Conservation (phyloP, 805 yeast genomes). For the Nakazawaea populi region DNA sequence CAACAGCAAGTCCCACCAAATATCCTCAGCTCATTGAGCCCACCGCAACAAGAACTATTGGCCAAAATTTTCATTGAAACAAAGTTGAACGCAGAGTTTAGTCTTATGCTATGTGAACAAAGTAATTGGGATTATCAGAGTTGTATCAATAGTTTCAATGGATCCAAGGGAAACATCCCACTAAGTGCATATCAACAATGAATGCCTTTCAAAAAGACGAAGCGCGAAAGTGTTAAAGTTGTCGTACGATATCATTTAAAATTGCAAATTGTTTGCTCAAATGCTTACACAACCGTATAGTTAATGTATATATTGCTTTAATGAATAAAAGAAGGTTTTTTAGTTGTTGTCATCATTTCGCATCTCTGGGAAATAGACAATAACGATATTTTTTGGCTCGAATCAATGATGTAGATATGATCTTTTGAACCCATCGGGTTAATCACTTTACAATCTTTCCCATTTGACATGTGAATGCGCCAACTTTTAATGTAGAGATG, state of each 20-base stretch:
- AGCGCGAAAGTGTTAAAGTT: background rate
- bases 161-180: slow-evolving; percentile 50
- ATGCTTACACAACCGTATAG: background rate
- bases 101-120: slow-evolving; percentile 79
- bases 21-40: slow-evolving; percentile 41
- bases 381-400: too few relatives aligned
- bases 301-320: background rate
- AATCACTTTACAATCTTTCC: too few relatives aligned
- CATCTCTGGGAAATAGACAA: too few relatives aligned
- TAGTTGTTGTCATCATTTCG: too few relatives aligned
- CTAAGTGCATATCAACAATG: slow-evolving; percentile 40
- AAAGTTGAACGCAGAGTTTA: slow-evolving; percentile 70
- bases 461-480: too few relatives aligned
- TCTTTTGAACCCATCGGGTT: too few relatives aligned
- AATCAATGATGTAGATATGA: too few relatives aligned
- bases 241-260: background rate
- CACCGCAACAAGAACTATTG: slow-evolving; percentile 58
- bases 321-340: too few relatives aligned
- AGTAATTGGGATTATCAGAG: slow-evolving; percentile 75
- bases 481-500: too few relatives aligned
- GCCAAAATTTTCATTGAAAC: slow-evolving; percentile 67
- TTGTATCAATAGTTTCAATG: slow-evolving; percentile 67
- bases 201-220: background rate
- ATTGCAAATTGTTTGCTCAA: too few relatives aligned
- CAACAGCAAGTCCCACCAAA: slow-evolving; percentile 46